phyloP scores from a whole-genome alignment of 2,329 filamentous ascomycete species.

The Penicillium verrucosum region DNA sequence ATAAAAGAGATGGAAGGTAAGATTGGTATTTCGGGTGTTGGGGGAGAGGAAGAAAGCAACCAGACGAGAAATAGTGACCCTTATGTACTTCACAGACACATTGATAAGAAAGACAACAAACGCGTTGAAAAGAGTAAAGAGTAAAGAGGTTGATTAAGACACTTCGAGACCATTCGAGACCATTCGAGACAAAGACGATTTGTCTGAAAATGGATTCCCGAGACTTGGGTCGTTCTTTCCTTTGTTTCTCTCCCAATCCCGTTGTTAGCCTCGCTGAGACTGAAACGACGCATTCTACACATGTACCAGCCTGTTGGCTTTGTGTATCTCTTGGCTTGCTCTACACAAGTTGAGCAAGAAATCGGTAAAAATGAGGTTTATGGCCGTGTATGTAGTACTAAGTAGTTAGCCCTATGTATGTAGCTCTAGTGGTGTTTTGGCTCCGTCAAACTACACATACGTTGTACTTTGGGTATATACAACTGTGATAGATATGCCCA shows the following conservation, averaged over 20 bases:
- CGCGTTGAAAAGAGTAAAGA: background rate
- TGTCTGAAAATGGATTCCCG: background rate
- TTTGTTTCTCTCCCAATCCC: background rate
- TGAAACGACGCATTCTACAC: background rate
- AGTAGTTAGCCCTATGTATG: background rate
- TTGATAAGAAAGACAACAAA: background rate
- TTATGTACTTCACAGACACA: background rate
- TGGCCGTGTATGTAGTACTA: background rate
- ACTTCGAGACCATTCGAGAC: background rate
- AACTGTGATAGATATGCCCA: background rate
- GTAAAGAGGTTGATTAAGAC: background rate
- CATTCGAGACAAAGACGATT: background rate
- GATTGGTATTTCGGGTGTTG: background rate
- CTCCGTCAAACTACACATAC: background rate
- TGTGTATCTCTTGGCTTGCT: background rate
- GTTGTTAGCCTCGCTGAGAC: background rate
- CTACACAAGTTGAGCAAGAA: background rate
- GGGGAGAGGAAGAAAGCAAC: background rate
- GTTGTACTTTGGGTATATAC: too few species aligned
- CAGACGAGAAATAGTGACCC: background rate
- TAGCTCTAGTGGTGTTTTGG: background rate
- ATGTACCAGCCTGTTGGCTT: background rate
- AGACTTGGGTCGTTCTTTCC: background rate
- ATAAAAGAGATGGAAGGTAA: background rate
- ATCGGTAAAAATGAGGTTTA: background rate